A percentile compares a stretch with the other conserved stretches of the same genome.
These are phyloP conservation scores for Fusarium oligoseptatum DNA, from an alignment of 2,329 filamentous ascomycete genomes.

Conservation along the genomic window DNA sequence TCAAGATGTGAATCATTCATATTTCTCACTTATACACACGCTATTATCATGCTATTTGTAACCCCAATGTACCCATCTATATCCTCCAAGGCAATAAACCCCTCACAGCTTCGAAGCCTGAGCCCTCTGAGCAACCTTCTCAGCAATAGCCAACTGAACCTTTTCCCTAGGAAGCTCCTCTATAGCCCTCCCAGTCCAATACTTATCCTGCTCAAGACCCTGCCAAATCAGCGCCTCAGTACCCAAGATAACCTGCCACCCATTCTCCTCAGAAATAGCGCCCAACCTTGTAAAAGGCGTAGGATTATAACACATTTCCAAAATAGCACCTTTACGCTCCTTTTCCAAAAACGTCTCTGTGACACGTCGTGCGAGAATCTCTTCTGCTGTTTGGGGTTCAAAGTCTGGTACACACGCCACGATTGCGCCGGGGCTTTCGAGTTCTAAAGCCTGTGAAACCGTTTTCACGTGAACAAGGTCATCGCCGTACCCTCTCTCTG, in stretches of 20 bases:
- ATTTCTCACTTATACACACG: background rate
- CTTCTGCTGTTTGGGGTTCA: conserved; percentile 73
- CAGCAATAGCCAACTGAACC: conserved; percentile 42
- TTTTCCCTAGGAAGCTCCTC: conserved; percentile 60
- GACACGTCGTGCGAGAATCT: conserved; percentile 71
- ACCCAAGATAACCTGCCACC: conserved; percentile 81
- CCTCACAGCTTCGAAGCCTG: conserved; percentile 36
- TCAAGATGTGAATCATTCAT: background rate
- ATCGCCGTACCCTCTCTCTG: conserved; percentile 68
- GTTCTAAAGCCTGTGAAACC: conserved; percentile 67
- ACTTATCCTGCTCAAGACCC: conserved; percentile 75
- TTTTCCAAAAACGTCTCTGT: conserved; percentile 62
- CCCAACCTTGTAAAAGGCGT: conserved; percentile 76
- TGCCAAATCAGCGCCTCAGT: conserved; percentile 85
- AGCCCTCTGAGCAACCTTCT: conserved; percentile 45
- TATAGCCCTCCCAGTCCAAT: conserved; percentile 74
- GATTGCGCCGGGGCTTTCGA: conserved; percentile 74
- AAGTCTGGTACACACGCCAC: conserved; percentile 84
- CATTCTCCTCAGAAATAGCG: conserved; percentile 68
- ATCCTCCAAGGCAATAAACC: background rate
- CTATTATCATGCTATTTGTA: background rate
- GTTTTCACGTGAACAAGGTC: conserved; percentile 72
- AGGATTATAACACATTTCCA: conserved; percentile 90
- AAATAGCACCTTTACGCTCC: conserved; percentile 73
- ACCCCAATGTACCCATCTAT: background rate